Base-by-base conservation (phyloP, 257 asterid genomes). In the Ligustrum vulgare region DNA sequence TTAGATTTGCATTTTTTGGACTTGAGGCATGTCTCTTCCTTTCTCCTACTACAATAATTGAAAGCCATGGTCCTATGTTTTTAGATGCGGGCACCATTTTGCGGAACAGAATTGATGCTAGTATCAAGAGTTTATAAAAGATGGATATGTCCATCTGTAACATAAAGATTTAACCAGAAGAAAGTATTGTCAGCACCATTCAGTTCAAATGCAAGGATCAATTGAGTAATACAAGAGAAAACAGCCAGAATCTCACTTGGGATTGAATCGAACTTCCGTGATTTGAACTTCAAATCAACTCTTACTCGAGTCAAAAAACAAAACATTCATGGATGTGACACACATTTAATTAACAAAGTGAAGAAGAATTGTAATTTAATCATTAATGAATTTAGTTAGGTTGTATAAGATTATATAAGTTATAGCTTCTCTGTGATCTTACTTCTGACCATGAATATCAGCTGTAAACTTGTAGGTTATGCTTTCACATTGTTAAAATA, bases 191-290 rank as follows among this genome's bases (percentile, higher is more conserved):
- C 39, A 23, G 70, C 66, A 28, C 63, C 22, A 20, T 58, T 20
- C 60, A 64, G 80, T 71, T 51, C 45, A 45, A 71, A 75, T 75
- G 72, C 67, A 80, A 75, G 80, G 23, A 68, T 75, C 78, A 35
- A 31, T 8, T 31, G 62, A 36, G 43, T 23, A 36, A 7, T 11
- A 1, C 18, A 36, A 68, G 32, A 35, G 60, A 16, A 49, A 49
- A 49, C 20, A 18, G 60, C 22, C 60, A 1, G 20, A 49, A 16
- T 8, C 9, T 3, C 23, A 9, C 8, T 16, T 16, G 18, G 22
- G 60, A 9, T 37, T 37, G 43, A 37, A 37, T 37, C 1, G 8
- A 35, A 35, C n/a, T 15, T 15, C 10, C 2, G 41, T 36, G 20
- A 47, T 47, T 12, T 8, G 23, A 16, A 49, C 60, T 49, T 49